phyloP scores from a whole-genome alignment of 768 basidiomycete species.

The Boletus rufocinnamomeus region DNA sequence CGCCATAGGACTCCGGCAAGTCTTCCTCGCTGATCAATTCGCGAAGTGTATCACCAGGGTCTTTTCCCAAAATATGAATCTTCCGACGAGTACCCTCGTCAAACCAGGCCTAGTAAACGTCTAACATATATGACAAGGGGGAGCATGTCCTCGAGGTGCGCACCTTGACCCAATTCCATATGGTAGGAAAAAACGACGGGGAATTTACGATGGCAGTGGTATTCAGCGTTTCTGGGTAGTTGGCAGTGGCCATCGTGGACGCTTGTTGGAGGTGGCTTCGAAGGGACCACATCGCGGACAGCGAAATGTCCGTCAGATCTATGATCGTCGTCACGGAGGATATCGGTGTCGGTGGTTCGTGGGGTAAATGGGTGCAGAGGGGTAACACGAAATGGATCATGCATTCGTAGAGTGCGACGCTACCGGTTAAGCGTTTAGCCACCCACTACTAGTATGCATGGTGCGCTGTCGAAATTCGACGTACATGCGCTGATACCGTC shows the following conservation, averaged over 20 bases:
- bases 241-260: slow-evolving; percentile 69
- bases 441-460: no score
- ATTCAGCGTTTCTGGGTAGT: slow-evolving; percentile 79
- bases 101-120: slow-evolving; percentile 60
- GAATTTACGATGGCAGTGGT: slow-evolving; percentile 74
- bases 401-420: slow-evolving; percentile 64
- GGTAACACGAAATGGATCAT: slow-evolving; percentile 67
- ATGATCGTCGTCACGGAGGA: slow-evolving; percentile 68
- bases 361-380: slow-evolving; percentile 63
- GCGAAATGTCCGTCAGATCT: slow-evolving; percentile 64
- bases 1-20: slow-evolving; percentile 74
- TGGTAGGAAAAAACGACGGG: slow-evolving; percentile 77
- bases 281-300: slow-evolving; percentile 68
- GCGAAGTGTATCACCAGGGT: slow-evolving; percentile 53
- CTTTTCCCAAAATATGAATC: slow-evolving; percentile 70
- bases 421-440: slow-evolving; percentile 28
- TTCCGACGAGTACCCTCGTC: slow-evolving; percentile 78
- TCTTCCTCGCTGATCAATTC: slow-evolving; percentile 49
- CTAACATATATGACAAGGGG: no score
- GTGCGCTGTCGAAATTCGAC: slow-evolving; percentile 23
- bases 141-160: slow-evolving; percentile 1
- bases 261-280: slow-evolving; percentile 76
- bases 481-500: slow-evolving; percentile 72
- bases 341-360: slow-evolving; percentile 52
- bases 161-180: slow-evolving; percentile 86